Percentiles rank a stretch among this genome's conserved stretches.
Conservation (phyloP, 306 rosid genomes). For the Medicago lupulina region DNA sequence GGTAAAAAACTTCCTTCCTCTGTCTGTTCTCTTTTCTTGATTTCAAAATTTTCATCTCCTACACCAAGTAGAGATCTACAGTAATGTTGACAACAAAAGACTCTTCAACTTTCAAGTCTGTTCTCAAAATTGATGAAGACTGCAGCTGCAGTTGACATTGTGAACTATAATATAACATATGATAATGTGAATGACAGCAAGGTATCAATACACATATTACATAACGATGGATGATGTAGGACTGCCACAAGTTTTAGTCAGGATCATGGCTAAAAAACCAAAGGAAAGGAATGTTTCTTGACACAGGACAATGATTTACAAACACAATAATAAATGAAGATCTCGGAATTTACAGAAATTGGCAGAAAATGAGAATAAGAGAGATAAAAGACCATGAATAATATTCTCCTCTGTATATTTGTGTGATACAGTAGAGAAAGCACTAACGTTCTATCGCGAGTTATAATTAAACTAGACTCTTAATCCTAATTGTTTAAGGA, state of each 20-base stretch:
- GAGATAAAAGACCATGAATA: not conserved
- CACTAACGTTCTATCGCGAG: not conserved
- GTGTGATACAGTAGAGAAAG: not conserved
- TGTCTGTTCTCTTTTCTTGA: not conserved
- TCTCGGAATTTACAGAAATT: not conserved
- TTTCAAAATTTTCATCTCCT: not conserved
- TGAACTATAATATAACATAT: not conserved
- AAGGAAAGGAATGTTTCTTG: slow-evolving; percentile 1
- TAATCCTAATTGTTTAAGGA: not conserved
- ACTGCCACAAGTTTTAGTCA: not conserved
- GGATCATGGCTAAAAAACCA: not conserved
- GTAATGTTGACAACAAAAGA: not conserved
- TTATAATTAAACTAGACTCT: not conserved
- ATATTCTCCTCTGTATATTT: not conserved
- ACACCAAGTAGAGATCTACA: not conserved
- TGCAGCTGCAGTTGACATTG: not conserved
- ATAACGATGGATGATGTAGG: not conserved
- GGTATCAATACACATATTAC: not conserved
- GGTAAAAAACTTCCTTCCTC: not conserved
- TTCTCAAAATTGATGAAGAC: not conserved
- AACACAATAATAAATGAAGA: slow-evolving; percentile 7
- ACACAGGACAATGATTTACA: not conserved
- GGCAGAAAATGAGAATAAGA: not conserved
- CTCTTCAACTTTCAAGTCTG: not conserved
- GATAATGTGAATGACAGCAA: not conserved